A percentile compares a stretch with the other conserved stretches of the same genome.
Evolutionary conservation across 2,329 filamentous ascomycete genomes (phyloP).

Genomic region (Paraphaeosphaeria minitans): DNA sequence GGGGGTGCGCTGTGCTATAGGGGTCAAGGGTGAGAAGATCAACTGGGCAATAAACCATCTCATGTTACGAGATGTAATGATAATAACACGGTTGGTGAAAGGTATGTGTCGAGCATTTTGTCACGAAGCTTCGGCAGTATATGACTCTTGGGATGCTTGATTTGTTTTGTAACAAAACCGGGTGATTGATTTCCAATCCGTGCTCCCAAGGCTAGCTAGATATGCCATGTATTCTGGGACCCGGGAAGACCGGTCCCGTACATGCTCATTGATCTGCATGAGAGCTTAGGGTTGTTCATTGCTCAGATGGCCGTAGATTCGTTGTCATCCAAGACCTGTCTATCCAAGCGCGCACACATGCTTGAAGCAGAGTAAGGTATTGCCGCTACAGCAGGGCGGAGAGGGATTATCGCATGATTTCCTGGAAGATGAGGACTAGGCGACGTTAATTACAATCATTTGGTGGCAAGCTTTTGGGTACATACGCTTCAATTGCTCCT

Average conservation of each 20-base stretch:
- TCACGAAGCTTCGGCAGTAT: not conserved
- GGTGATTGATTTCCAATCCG: constrained; percentile 10
- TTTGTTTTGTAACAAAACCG: constrained; percentile 12
- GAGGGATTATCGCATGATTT: constrained; percentile 76
- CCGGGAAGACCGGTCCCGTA: constrained; percentile 5
- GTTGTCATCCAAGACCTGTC: constrained; percentile 8
- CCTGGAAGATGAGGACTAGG: constrained; percentile 85
- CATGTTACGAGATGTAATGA: too few species aligned
- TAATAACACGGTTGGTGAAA: not conserved
- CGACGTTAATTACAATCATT: constrained; percentile 21
- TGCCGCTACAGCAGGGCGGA: constrained; percentile 15
- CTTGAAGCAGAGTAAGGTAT: constrained; percentile 12
- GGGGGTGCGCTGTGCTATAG: not conserved
- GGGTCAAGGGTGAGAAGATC: not conserved
- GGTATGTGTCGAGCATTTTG: not conserved
- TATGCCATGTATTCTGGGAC: constrained; percentile 7
- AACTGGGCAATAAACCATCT: not conserved
- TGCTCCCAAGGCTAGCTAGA: constrained; percentile 4
- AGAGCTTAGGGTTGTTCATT: constrained; percentile 36
- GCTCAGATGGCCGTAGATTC: constrained; percentile 25
- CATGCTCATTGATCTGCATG: constrained; percentile 12
- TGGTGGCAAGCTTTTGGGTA: constrained; percentile 4
- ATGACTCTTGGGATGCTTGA: constrained; percentile 3
- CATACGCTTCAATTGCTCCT: constrained; percentile 93
- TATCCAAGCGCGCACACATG: constrained; percentile 7